phyloP scores from a whole-genome alignment of 352 stramenopile genomes.

The Phytophthora pseudosyringae region DNA sequence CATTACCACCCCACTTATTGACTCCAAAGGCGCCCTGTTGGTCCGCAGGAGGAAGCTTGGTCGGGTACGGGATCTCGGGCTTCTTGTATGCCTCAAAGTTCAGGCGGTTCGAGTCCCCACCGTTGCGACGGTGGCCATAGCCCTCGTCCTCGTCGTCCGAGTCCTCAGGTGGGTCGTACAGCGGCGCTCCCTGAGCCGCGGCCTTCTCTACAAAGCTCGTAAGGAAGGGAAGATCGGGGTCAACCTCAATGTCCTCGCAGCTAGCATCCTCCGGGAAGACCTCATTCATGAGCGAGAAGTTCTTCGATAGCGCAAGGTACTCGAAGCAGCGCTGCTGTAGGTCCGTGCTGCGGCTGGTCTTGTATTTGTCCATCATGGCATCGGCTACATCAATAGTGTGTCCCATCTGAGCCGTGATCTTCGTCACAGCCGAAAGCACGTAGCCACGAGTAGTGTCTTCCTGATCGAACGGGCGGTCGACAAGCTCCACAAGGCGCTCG shows the following conservation, averaged over 20 bases:
- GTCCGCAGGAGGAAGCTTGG: slow-evolving; percentile 74
- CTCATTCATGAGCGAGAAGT: slow-evolving; percentile 90
- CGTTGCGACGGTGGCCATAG: slow-evolving; percentile 68
- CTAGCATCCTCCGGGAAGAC: slow-evolving; percentile 98
- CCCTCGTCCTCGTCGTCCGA: slow-evolving; percentile 95
- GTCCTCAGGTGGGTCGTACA: slow-evolving; percentile 96
- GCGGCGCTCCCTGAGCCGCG: slow-evolving; percentile 89
- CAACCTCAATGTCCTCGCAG: slow-evolving; percentile 95
- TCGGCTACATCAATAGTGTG: slow-evolving; percentile 90
- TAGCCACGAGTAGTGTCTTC: slow-evolving; percentile 95
- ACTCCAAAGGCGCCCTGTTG: slow-evolving; percentile 47
- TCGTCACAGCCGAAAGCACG: slow-evolving; percentile 97
- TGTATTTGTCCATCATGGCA: slow-evolving; percentile 98
- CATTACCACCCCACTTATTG: slow-evolving; percentile 71
- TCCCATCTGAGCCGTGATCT: slow-evolving; percentile 97
- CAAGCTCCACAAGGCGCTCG: slow-evolving; percentile 94
- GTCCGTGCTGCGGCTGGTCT: slow-evolving; percentile 94
- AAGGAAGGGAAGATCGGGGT: slow-evolving; percentile 96
- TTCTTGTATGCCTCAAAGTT: slow-evolving; percentile 93
- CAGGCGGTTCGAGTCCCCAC: slow-evolving; percentile 60
- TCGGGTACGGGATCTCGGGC: slow-evolving; percentile 87
- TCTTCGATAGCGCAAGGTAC: slow-evolving; percentile 96
- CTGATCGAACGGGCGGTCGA: slow-evolving; percentile 86
- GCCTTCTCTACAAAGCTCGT: slow-evolving; percentile 95
- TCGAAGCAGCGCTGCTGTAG: slow-evolving; percentile 99